Conservation (phyloP, 371 early-diverging fungal species). For the Mucor lusitanicus region DNA sequence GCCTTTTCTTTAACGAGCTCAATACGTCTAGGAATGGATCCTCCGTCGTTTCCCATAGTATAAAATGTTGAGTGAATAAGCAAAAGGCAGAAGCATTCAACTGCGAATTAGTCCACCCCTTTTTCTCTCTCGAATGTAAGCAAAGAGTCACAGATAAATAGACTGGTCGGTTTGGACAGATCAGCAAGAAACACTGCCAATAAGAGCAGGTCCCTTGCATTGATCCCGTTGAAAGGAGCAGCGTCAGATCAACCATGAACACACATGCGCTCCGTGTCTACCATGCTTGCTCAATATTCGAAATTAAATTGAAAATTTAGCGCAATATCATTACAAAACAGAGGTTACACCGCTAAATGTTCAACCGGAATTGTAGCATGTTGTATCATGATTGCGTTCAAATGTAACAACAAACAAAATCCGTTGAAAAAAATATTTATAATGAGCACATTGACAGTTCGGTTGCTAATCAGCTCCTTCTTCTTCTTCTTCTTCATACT, state of each 20-base stretch:
- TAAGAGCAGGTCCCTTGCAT: neutral
- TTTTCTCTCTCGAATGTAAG: neutral
- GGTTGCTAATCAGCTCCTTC: neutral
- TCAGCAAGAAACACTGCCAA: neutral
- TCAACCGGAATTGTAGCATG: neutral
- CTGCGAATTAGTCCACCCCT: neutral
- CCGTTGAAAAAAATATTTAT: neutral
- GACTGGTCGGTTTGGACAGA: neutral
- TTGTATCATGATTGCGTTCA: neutral
- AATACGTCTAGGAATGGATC: slow-evolving; percentile 91
- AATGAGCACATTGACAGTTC: neutral
- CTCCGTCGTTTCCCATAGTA: slow-evolving; percentile 93
- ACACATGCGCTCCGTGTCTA: too few relatives aligned
- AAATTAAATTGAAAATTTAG: neutral
- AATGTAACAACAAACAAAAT: slow-evolving; percentile 9
- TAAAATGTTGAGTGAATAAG: neutral
- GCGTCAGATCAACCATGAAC: neutral
- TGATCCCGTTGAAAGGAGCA: neutral
- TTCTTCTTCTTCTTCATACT: neutral
- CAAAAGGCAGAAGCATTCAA: neutral
- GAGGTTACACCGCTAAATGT: neutral
- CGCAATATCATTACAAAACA: neutral
- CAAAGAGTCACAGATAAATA: neutral
- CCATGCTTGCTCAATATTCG: neutral
- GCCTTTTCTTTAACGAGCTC: slow-evolving; percentile 93